Evolutionary conservation across 805 yeast species (phyloP).

Genomic region (Brettanomyces custersianus): DNA sequence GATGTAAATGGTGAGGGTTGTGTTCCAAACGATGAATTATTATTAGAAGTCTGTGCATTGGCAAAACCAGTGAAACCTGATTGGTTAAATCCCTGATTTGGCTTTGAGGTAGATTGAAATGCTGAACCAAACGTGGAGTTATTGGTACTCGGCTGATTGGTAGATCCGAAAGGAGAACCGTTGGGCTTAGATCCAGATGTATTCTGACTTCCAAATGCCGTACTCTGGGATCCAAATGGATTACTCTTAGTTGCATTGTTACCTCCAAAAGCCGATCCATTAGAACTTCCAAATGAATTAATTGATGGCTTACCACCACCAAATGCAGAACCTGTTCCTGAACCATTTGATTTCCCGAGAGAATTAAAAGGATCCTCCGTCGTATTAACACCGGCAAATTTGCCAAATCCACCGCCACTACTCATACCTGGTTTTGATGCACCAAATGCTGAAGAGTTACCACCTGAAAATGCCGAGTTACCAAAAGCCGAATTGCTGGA

Average conservation of each 20-base stretch:
- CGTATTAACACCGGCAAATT: conserved; percentile 4
- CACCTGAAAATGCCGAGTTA: conserved; percentile 1
- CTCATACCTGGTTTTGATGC: too few relatives aligned
- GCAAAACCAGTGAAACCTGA: too few relatives aligned
- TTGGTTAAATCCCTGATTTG: too few relatives aligned
- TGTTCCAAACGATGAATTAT: too few relatives aligned
- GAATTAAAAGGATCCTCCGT: too few relatives aligned
- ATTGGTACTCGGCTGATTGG: too few relatives aligned
- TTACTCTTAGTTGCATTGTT: background rate
- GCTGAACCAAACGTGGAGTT: too few relatives aligned
- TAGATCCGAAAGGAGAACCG: conserved; percentile 7
- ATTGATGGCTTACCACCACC: conserved; percentile 6
- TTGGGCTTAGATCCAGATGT: too few relatives aligned
- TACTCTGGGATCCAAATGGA: background rate
- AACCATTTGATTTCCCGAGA: too few relatives aligned
- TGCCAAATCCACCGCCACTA: conserved; percentile 8
- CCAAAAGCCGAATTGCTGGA: conserved; percentile 8
- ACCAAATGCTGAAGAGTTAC: conserved; percentile 3
- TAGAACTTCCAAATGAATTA: background rate
- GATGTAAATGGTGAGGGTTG: background rate
- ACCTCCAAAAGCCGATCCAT: background rate
- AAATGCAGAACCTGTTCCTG: conserved; percentile 4
- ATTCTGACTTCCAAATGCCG: too few relatives aligned
- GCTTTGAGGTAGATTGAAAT: too few relatives aligned
- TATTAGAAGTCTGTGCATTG: too few relatives aligned